These are phyloP conservation scores for Mycena crocata DNA, from an alignment of 768 basidiomycete species.

Conservation along the genomic window DNA sequence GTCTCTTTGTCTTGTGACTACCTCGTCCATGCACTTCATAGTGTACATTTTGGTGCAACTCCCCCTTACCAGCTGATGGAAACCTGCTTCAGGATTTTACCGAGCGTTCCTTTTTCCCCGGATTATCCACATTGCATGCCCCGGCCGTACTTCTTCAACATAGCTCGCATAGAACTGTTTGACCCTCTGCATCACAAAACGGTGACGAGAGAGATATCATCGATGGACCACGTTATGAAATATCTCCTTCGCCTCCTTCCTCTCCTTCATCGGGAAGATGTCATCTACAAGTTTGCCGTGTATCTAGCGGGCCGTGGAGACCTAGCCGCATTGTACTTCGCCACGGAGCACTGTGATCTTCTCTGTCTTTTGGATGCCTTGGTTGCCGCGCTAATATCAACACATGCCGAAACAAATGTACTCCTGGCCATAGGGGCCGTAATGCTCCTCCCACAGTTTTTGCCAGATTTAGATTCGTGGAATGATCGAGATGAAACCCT, in stretches of 20 bases:
- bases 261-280: neutral
- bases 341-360: neutral
- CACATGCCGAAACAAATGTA: neutral
- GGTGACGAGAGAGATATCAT: neutral
- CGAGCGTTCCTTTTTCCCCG: neutral
- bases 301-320: neutral
- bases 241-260: neutral
- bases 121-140: neutral
- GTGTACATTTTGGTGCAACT: no score
- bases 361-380: neutral
- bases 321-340: neutral
- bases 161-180: neutral
- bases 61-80: neutral
- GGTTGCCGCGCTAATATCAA: neutral
- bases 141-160: neutral
- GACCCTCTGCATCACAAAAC: neutral
- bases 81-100: neutral
- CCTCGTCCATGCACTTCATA: no score
- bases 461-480: neutral
- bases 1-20: no score
- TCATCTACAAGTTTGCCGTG: neutral
- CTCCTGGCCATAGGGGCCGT: neutral
- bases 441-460: neutral
- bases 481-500: neutral
- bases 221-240: neutral